Evolutionary conservation across 371 early-diverging fungal genomes (phyloP), one percentile per base, ranked within the genome.

Genomic region (Lichtheimia corymbifera): DNA sequence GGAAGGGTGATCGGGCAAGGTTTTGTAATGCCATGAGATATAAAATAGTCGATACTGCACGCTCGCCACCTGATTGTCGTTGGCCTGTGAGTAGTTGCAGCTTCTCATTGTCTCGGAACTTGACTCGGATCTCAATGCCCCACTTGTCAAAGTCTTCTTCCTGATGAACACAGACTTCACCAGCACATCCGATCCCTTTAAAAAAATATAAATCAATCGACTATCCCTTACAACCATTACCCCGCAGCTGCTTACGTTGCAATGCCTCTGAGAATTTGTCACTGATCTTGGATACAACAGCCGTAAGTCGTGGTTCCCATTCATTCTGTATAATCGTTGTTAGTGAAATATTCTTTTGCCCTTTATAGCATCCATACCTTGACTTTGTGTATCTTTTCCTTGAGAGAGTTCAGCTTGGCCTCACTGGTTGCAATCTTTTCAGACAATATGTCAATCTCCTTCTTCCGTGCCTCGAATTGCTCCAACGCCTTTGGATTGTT

Each of bases 31-130:
- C 86, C 86, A 99, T 93, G 53, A 99, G 72, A 70, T 97, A 99
- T 62, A 99, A 81, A 62, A 99, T 98, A 4, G 99, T 99, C 4
- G 98, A 90, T 15, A 97, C 97, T 1, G 96, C 89, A 17, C 96
- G 86, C 65, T 97, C 97, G 60, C 99, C 99, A 55, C 99, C 99
- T 6, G 98, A 98, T 72, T 99, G 99, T 27, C 99, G 88, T 57
- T 91, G 92, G 6, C 91, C 93, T 17, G 91, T 93, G 53, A 99
- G 80, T 4, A 87, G 68, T 71, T 97, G 93, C 13, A 98, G 81
- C 18, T 87, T 83, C 66, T 98, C 99, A 42, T 81, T 76, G 59
- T 93, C 91, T 63, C 85, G 83, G 79, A 97, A 97, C 61, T 92
- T 92, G 56, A 98, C 98, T 18, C 86, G 73, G 59, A 99, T 97